phyloP scores from a whole-genome alignment of 2,329 filamentous ascomycete genomes.

The Aureobasidium vineae region DNA sequence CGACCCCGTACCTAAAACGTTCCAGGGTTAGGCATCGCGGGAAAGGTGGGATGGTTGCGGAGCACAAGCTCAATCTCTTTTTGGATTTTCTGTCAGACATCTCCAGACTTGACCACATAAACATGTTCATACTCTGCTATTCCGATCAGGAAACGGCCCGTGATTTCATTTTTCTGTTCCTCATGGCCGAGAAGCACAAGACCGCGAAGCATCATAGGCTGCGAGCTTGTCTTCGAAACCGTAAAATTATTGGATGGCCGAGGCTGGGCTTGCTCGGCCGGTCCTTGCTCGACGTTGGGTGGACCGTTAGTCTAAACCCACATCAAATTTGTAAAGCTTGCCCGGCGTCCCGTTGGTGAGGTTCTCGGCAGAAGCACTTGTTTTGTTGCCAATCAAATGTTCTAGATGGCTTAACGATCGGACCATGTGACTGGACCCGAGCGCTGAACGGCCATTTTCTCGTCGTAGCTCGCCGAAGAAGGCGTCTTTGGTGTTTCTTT shows the following conservation, averaged over 20 bases:
- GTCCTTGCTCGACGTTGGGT: conserved; percentile 16
- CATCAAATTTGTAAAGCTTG: conserved; percentile 24
- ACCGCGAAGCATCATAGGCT: conserved; percentile 3
- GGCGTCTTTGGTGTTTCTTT: conserved; percentile 1
- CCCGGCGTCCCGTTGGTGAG: conserved; percentile 11
- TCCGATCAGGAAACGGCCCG: neutral
- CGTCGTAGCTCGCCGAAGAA: conserved; percentile 23
- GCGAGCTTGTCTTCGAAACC: conserved; percentile 10
- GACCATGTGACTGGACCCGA: conserved; percentile 25
- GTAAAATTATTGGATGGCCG: conserved; percentile 18
- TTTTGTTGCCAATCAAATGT: conserved; percentile 24
- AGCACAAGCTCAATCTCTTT: conserved; percentile 21
- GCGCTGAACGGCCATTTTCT: conserved; percentile 22
- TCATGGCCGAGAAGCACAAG: conserved; percentile 17
- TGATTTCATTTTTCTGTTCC: neutral
- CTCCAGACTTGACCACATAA: neutral
- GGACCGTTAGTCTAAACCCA: conserved; percentile 23
- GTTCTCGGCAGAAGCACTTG: conserved; percentile 2
- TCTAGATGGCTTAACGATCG: conserved; percentile 25
- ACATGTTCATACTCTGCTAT: neutral
- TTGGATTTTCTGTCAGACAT: neutral
- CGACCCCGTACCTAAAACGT: conserved; percentile 21
- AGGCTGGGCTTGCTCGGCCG: conserved; percentile 22
- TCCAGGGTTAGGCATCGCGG: conserved; percentile 14
- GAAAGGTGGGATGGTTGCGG: conserved; percentile 9